Base-by-base conservation (phyloP, 305 asterid species). In the Solanum hybrid region DNA sequence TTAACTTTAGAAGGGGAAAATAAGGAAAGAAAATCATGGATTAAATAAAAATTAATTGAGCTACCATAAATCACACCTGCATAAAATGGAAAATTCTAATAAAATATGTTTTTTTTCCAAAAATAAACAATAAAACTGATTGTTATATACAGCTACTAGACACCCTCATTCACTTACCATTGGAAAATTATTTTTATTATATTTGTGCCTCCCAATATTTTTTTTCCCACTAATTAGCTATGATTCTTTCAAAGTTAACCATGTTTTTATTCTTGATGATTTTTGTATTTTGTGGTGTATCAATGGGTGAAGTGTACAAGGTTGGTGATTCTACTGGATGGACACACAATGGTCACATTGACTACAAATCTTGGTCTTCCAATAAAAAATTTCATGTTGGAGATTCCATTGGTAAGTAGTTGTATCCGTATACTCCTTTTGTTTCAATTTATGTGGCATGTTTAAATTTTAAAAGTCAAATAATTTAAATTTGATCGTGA, bases 261-360 rank as follows among this genome's bases (percentile, higher is more conserved):
- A 15, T 89, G 41, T 6, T 85, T 1, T 45, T 92, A 36, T 13
- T 85, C 29, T 26, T 89, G 9, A 24, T 79, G 80, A 11, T 61
- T 27, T 37, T 68, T 22, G 73, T 88, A 57, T 88, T 79, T 20
- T 81, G 85, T 73, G 89, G 32, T 1, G 5, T 22, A 32, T 88
- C 92, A 2, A 34, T 89, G 5, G 94, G 86, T 45, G 87, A 37
- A 7, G 92, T 93, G 10, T 93, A 95, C 89, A 92, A 51, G 81
- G 96, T 95, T 45, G 97, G 98, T 17, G 97, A 84, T 0, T 82
- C 90, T 1, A 79, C 90, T 22, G 96, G 96, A 73, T 96, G 98
- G 98, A 93, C 93, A 10, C 88, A 24, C 39, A 7, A 29, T 34
- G 88, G 87, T 75, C 76, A 80, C n/a, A 86, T 87, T 26, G 91